A percentile compares a stretch with the other conserved stretches of the same genome.
Conservation (phyloP, 768 basidiomycete species). For the Termitomyces sp. region DNA sequence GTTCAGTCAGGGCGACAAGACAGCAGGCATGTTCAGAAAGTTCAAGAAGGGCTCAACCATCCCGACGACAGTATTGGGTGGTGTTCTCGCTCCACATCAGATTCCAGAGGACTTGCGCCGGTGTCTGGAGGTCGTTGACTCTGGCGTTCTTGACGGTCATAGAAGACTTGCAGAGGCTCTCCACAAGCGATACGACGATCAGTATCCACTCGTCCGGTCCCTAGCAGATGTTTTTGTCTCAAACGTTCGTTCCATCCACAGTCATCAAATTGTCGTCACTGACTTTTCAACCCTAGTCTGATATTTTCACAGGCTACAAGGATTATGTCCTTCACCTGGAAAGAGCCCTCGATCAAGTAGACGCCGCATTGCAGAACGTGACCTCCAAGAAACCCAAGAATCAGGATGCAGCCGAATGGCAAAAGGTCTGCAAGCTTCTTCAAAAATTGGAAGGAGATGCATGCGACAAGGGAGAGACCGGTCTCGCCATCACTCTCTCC, state of each 20-base stretch:
- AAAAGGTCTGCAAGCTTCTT: constrained; percentile 68
- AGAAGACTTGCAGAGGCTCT: constrained; percentile 78
- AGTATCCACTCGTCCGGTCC: constrained; percentile 89
- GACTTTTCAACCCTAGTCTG: constrained; percentile 51
- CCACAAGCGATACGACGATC: constrained; percentile 89
- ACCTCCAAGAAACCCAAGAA: constrained; percentile 76
- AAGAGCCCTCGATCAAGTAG: constrained; percentile 82
- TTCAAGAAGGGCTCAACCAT: constrained; percentile 61
- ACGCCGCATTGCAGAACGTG: constrained; percentile 65
- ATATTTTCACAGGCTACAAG: constrained; percentile 91
- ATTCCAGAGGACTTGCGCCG: constrained; percentile 84
- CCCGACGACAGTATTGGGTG: constrained; percentile 40
- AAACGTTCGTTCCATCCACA: constrained; percentile 57
- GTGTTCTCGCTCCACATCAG: constrained; percentile 66
- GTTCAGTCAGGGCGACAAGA: constrained; percentile 41
- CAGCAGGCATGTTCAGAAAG: constrained; percentile 57
- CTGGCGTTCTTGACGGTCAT: constrained; percentile 87
- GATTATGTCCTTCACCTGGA: constrained; percentile 94
- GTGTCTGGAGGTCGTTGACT: constrained; percentile 83
- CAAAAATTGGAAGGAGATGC: constrained; percentile 78
- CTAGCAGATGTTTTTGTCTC: constrained; percentile 95
- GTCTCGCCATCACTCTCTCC: constrained; percentile 89
- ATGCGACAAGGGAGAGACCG: constrained; percentile 85
- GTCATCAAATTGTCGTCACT: background rate
- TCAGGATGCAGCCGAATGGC: constrained; percentile 74